Evolutionary conservation across 2,329 filamentous ascomycete species (phyloP).

Genomic region (Pleomassaria siparia): DNA sequence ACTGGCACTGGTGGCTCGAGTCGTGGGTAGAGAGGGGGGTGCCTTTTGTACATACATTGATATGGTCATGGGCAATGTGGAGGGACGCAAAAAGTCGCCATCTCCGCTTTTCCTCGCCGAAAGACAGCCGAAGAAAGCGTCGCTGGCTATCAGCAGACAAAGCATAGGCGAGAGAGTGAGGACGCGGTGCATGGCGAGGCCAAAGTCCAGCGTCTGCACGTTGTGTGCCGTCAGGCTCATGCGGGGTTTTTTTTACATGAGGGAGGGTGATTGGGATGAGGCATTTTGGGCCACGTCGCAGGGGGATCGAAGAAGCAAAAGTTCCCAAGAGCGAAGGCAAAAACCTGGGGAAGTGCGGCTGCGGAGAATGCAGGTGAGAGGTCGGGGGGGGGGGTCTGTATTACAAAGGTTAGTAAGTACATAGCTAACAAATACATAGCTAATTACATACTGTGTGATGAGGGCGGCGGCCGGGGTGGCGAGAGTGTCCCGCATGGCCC

Average conservation of each 20-base stretch:
- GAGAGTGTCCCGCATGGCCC: neutral
- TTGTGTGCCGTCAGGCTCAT: neutral
- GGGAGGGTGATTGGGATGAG: slow-evolving; percentile 1
- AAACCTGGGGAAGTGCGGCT: slow-evolving; percentile 35
- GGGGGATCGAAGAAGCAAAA: slow-evolving; percentile 31
- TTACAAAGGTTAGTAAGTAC: too few species aligned
- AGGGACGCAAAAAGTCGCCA: too few species aligned
- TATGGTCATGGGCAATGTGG: too few species aligned
- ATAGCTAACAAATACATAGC: too few species aligned
- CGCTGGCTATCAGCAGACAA: neutral
- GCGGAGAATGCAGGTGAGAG: neutral
- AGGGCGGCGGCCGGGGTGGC: neutral
- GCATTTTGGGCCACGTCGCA: slow-evolving; percentile 2
- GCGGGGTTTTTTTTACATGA: slow-evolving; percentile 1
- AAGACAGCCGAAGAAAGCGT: neutral
- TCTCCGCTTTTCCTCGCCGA: neutral
- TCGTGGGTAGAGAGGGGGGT: too few species aligned
- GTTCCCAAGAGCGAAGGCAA: slow-evolving; percentile 11
- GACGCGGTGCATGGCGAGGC: neutral
- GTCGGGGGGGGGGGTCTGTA: neutral
- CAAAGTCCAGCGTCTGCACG: neutral
- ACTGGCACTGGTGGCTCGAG: slow-evolving; percentile 1
- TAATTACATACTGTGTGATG: neutral
- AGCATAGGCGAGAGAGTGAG: neutral
- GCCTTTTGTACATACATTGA: too few species aligned